Base-by-base conservation (phyloP, 345 rosid genomes). In the Eucalyptus caleyi region DNA sequence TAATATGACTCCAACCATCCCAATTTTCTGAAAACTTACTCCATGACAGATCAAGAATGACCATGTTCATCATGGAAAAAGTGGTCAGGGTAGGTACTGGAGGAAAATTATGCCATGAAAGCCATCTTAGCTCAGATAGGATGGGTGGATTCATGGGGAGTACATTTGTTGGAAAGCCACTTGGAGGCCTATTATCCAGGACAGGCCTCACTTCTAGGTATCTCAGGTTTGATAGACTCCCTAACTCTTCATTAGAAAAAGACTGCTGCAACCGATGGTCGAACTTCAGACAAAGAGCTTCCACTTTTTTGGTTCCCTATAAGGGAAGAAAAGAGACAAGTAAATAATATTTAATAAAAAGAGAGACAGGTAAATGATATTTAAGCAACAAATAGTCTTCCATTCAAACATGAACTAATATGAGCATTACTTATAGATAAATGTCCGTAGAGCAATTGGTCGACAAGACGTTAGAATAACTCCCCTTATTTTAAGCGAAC, bases 1-100 rank as follows among this genome's bases (percentile, higher is more conserved):
- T 27, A 3, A 60, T 60, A 6, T 60, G 69, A 2, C 69, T 27
- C 69, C 69, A 60, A 13, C 69, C 69, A 1, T 60, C 69, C 69
- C 69, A 60, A 60, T 16, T 60, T 60, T 60, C 69, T 27, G 69
- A 60, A 27, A 60, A 60, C 69, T 11, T 60, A 60, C 69, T 60
- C 5, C 72, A 30, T 30, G 72, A 62, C 9, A 30, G 34, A 62
- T 62, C 72, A 62, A 62, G 37, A 65, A 30, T 65, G 37, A 65
- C 72, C 37, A 62, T 62, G 69, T 30, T 62, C 69, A 30, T 30
- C 18, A 30, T 13, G 9, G 16, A 27, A 62, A 62, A 62, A 62
- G 4, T 0, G 16, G 34, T 62, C 34, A 30, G 18, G 1, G 18
- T 62, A 13, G 1, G 34, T 62, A 3, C 9, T 6, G 34, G 18